Conservation (phyloP, 768 basidiomycete genomes). For the Strobilomyces dryophilus region DNA sequence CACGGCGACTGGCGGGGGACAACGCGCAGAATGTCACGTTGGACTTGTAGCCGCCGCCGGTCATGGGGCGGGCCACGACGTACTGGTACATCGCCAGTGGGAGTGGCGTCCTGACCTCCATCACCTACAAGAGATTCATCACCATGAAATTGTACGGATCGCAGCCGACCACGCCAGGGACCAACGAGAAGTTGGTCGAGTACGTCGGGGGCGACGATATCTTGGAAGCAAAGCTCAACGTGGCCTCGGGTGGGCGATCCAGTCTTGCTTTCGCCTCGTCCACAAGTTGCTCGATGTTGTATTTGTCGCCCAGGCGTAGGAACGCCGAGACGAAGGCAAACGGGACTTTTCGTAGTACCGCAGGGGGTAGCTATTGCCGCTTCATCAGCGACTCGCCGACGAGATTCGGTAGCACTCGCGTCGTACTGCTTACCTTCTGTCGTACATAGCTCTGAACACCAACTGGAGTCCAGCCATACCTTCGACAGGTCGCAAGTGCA, state of each 20-base stretch:
- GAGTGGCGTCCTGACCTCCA: slow-evolving; percentile 5
- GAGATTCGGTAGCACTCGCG: too few species aligned
- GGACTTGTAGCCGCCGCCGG: slow-evolving; percentile 6
- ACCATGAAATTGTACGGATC: slow-evolving; percentile 16
- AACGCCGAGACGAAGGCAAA: slow-evolving; percentile 8
- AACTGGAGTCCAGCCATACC: too few species aligned
- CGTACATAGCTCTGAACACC: slow-evolving; percentile 19
- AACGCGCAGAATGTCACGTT: not conserved
- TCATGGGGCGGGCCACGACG: not conserved
- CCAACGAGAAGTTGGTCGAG: not conserved
- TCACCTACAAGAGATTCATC: slow-evolving; percentile 15
- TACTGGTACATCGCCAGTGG: slow-evolving; percentile 14
- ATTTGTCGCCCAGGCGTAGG: slow-evolving; percentile 23
- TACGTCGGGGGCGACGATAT: not conserved
- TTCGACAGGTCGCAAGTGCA: too few species aligned
- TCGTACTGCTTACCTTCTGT: slow-evolving; percentile 9
- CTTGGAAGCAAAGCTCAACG: not conserved
- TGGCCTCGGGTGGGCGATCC: not conserved
- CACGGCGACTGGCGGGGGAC: not conserved
- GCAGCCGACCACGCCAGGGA: not conserved
- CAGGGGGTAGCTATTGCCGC: slow-evolving; percentile 6
- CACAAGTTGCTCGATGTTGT: slow-evolving; percentile 10
- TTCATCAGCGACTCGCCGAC: too few species aligned
- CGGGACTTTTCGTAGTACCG: slow-evolving; percentile 2
- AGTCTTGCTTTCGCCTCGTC: slow-evolving; percentile 10